Conservation (phyloP, 129 eudicot species). For the Tagetes patula region DNA sequence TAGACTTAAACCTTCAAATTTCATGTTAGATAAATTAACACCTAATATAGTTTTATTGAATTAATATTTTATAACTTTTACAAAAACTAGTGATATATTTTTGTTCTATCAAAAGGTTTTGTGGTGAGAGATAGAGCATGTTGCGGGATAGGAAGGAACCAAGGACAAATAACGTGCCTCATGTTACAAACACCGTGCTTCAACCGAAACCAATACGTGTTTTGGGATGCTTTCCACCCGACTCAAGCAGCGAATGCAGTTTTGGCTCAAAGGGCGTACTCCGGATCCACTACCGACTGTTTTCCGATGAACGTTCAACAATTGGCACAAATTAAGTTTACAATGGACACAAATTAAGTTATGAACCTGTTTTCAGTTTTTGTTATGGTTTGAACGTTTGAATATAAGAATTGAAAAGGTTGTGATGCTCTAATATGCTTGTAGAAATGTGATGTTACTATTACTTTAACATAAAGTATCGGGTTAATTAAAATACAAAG, state of each 20-base stretch:
- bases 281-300: slow-evolving; percentile 60
- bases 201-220: slow-evolving; percentile 60
- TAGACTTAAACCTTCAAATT: too few relatives aligned
- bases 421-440: neutral
- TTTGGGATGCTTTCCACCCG: slow-evolving; percentile 96
- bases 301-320: slow-evolving; percentile 73
- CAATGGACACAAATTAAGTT: slow-evolving; percentile 61
- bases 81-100: neutral
- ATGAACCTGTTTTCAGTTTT: slow-evolving; percentile 13
- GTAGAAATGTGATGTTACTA: slow-evolving; percentile 10
- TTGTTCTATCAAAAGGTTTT: slow-evolving; percentile 47
- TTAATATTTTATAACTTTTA: neutral
- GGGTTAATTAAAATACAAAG: too few relatives aligned
- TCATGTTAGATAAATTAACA: too few relatives aligned
- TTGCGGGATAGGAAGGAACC: slow-evolving; percentile 80
- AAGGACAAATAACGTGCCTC: slow-evolving; percentile 77
- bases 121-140: slow-evolving; percentile 68
- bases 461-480: too few relatives aligned
- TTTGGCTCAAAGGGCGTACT: slow-evolving; percentile 73
- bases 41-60: neutral
- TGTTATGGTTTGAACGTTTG: neutral
- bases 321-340: slow-evolving; percentile 52
- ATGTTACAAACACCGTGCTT: slow-evolving; percentile 58
- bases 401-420: neutral
- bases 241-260: slow-evolving; percentile 76